Conservation (phyloP, 768 basidiomycete genomes). For the Kwoniella botswanensis region DNA sequence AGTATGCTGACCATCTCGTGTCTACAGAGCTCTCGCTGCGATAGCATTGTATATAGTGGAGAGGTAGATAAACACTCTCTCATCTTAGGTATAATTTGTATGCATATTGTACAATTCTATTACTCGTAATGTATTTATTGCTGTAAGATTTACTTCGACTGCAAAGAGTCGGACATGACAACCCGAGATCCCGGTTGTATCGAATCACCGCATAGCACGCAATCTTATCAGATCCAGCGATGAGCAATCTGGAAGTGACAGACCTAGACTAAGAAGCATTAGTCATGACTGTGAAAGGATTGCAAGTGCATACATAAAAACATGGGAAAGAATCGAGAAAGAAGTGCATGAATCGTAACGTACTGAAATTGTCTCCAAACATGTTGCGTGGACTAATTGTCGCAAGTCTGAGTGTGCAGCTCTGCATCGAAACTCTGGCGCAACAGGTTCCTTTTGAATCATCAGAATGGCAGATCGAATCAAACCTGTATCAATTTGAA, state of each 20-base stretch:
- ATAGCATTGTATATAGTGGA: constrained; percentile 28
- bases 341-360: background rate
- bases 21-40: constrained; percentile 31
- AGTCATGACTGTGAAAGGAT: background rate
- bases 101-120: background rate
- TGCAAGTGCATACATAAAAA: background rate
- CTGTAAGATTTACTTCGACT: background rate
- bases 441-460: background rate
- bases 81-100: background rate
- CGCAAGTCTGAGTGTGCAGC: background rate
- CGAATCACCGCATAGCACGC: constrained; percentile 14
- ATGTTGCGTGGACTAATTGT: background rate
- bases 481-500: constrained; percentile 23
- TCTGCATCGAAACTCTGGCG: background rate
- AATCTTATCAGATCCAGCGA: constrained; percentile 12
- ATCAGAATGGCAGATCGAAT: background rate
- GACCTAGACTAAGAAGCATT: background rate
- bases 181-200: constrained; percentile 5
- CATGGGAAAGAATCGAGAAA: background rate
- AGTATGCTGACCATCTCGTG: too few species aligned
- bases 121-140: background rate
- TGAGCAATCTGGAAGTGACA: background rate
- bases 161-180: background rate
- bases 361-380: background rate
- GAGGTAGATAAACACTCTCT: background rate